These are phyloP conservation scores for Pichia paraexigua DNA, from an alignment of 805 yeast species.

Conservation along the genomic window DNA sequence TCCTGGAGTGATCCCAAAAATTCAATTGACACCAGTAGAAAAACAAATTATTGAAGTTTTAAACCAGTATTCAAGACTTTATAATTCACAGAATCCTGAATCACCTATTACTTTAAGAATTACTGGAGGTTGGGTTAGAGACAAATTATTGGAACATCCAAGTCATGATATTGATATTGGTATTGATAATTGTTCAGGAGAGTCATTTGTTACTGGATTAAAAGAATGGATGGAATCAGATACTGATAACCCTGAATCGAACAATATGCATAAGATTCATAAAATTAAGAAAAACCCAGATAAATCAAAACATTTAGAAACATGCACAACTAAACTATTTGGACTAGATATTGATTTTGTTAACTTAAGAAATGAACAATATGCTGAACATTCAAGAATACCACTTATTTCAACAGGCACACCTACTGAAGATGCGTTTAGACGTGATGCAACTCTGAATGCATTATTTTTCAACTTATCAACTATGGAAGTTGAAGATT, in stretches of 20 bases:
- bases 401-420: slow-evolving; percentile 82
- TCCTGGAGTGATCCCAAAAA: slow-evolving; percentile 10
- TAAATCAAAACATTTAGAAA: slow-evolving; percentile 91
- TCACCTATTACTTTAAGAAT: slow-evolving; percentile 47
- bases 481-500: slow-evolving; percentile 68
- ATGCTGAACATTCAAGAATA: slow-evolving; percentile 77
- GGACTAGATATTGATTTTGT: slow-evolving; percentile 91
- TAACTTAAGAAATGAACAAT: slow-evolving; percentile 79
- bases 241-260: not conserved
- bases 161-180: slow-evolving; percentile 92
- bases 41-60: slow-evolving; percentile 18
- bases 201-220: slow-evolving; percentile 67
- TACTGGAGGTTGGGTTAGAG: slow-evolving; percentile 99
- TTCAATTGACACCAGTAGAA: slow-evolving; percentile 19
- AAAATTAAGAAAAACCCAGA: slow-evolving; percentile 90
- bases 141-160: slow-evolving; percentile 71
- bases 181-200: slow-evolving; percentile 76
- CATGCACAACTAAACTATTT: slow-evolving; percentile 83
- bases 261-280: slow-evolving; percentile 32
- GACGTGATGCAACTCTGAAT: slow-evolving; percentile 94
- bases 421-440: slow-evolving; percentile 79
- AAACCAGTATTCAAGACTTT: slow-evolving; percentile 21
- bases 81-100: slow-evolving; percentile 14
- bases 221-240: slow-evolving; percentile 36
- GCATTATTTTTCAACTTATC: slow-evolving; percentile 83